These are phyloP conservation scores for Fusarium sp. DNA, from an alignment of 2,329 filamentous ascomycete species.

Conservation along the genomic window DNA sequence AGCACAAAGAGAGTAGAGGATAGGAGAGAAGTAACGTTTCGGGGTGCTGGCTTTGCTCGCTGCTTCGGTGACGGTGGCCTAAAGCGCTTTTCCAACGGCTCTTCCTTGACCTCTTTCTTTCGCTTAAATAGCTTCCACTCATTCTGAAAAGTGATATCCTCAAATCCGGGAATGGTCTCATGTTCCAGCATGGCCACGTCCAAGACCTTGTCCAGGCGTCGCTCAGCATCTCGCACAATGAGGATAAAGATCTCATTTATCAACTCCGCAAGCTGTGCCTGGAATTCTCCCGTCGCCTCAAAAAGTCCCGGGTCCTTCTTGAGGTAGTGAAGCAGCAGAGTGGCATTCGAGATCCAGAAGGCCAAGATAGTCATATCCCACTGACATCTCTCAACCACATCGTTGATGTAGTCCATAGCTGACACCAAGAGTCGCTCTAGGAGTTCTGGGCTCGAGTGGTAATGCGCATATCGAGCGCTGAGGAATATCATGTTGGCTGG, in stretches of 20 bases:
- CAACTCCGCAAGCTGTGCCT: constrained; percentile 91
- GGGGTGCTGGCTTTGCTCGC: constrained; percentile 88
- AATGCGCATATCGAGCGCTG: constrained; percentile 94
- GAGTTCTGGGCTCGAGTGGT: constrained; percentile 89
- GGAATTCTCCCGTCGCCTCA: constrained; percentile 85
- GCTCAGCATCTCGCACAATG: constrained; percentile 94
- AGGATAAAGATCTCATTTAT: constrained; percentile 99
- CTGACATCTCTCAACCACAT: constrained; percentile 93
- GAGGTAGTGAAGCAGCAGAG: constrained; percentile 92
- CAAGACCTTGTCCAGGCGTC: constrained; percentile 94
- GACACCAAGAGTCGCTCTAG: constrained; percentile 82
- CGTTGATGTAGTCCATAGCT: constrained; percentile 96
- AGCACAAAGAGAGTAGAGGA: constrained; percentile 97
- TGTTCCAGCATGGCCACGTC: constrained; percentile 96
- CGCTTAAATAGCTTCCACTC: constrained; percentile 98
- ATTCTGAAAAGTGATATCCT: constrained; percentile 96
- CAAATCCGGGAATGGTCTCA: constrained; percentile 96
- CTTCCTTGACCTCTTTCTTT: constrained; percentile 89
- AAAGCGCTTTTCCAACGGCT: constrained; percentile 89
- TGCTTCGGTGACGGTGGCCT: constrained; percentile 94
- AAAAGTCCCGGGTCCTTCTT: constrained; percentile 91
- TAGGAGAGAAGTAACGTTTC: constrained; percentile 94
- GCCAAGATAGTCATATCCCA: constrained; percentile 99
- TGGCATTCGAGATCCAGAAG: constrained; percentile 99
- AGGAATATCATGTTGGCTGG: constrained; percentile 97